Evolutionary conservation across 2,329 filamentous ascomycete species (phyloP), one percentile per base, ranked within the genome.

Genomic region (Ceratocystis eucalypticola): DNA sequence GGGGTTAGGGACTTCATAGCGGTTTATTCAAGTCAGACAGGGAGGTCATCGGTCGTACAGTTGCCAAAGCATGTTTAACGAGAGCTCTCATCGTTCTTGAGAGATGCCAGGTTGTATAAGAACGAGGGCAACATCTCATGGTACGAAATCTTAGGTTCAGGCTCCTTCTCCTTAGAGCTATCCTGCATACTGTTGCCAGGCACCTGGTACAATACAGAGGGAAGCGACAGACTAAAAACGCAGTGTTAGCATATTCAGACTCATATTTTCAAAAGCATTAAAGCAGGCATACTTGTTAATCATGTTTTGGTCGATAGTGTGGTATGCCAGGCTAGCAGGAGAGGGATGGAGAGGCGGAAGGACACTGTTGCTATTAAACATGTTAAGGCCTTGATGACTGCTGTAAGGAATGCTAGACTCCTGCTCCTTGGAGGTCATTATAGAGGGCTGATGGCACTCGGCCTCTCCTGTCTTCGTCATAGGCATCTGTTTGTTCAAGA

Each of bases 201-300:
- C 55, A 37, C 33, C 22, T 59, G 55, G 30, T 33, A 33, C 55
- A 59, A 25, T 8, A n/a, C 55, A 25, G 17, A 59, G 25, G 25
- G 30, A 59, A 59, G 6, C 33, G 55, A 59, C 15, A 59, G 12
- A 25, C 55, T 53, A 25, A n/a, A 53, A 53, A 10, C 2, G 15
- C 48, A 20, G n/a, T n/a, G 55, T 33, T 30, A 59, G 55, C 8
- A n/a, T 37, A n/a, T 17, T 53, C 48, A 53, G 12, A 5, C 7
- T 33, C 55, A 10, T 10, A 4, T 20, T 28, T 33, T 2, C 55
- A 59, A 59, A 33, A 20, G 30, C 8, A 3, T 37, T 20, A 8
- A 30, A n/a, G 22, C 25, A 22, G 5, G 33, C 61, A 63, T 55
- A 64, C 62, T 48, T 64, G 30, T 64, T 64, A 46, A 64, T 64